These are phyloP conservation scores for Epichloe bromicola DNA, from an alignment of 2,329 filamentous ascomycete species.

Conservation along the genomic window DNA sequence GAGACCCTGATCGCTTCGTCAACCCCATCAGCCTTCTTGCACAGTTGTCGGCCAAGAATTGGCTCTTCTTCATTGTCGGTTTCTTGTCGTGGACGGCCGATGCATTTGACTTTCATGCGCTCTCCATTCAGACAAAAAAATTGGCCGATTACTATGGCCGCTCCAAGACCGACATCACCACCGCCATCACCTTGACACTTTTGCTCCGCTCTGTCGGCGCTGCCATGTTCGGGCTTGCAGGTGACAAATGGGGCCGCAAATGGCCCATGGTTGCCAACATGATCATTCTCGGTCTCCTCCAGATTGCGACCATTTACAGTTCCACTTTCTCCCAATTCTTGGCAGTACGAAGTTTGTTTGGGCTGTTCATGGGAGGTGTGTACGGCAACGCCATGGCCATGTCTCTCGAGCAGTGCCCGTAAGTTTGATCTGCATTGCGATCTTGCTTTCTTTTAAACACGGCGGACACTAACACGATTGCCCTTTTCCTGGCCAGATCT, in stretches of 20 bases:
- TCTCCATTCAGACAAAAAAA: slow-evolving; percentile 67
- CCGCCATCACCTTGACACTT: slow-evolving; percentile 63
- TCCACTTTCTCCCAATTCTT: slow-evolving; percentile 59
- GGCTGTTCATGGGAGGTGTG: slow-evolving; percentile 69
- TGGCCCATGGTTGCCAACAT: slow-evolving; percentile 77
- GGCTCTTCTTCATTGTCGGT: slow-evolving; percentile 65
- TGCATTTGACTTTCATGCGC: slow-evolving; percentile 72
- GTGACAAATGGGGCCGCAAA: slow-evolving; percentile 70
- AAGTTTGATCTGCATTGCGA: slow-evolving; percentile 16
- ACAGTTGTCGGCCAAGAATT: slow-evolving; percentile 51
- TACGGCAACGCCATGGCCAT: slow-evolving; percentile 70
- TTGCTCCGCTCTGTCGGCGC: slow-evolving; percentile 65
- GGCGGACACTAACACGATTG: slow-evolving; percentile 6
- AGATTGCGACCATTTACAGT: slow-evolving; percentile 68
- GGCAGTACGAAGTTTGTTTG: slow-evolving; percentile 61
- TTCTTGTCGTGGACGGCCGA: slow-evolving; percentile 69
- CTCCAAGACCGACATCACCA: slow-evolving; percentile 54
- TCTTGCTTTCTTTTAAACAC: no score
- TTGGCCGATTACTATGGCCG: slow-evolving; percentile 39
- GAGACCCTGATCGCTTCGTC: slow-evolving; percentile 47
- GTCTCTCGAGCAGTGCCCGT: slow-evolving; percentile 61
- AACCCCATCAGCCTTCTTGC: slow-evolving; percentile 60
- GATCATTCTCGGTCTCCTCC: slow-evolving; percentile 52
- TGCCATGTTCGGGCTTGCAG: slow-evolving; percentile 60
- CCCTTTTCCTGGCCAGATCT: slow-evolving; percentile 22